phyloP scores from a whole-genome alignment of 1,139 yeast genomes.

The Sugiyamaella novakii region DNA sequence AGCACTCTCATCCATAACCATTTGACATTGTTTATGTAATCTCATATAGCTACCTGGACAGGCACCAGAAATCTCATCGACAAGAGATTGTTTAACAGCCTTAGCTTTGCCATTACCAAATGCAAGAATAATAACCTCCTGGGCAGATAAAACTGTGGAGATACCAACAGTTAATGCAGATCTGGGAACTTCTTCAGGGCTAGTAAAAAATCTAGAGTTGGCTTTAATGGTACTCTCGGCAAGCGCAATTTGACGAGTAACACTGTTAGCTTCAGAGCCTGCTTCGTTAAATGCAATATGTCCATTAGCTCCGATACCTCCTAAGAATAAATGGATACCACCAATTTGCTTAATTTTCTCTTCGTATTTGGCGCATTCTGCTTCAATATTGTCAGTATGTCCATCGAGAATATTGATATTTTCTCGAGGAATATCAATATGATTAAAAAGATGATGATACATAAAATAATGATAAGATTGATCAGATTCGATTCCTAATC shows the following conservation, averaged over 20 bases:
- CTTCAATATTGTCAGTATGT: constrained; percentile 49
- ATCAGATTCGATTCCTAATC: constrained; percentile 51
- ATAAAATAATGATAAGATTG: constrained; percentile 65
- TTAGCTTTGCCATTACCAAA: constrained; percentile 36
- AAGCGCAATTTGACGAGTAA: constrained; percentile 53
- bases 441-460: constrained; percentile 61
- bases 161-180: constrained; percentile 62
- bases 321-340: constrained; percentile 58
- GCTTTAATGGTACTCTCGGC: constrained; percentile 59
- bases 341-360: constrained; percentile 53
- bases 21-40: constrained; percentile 30
- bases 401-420: constrained; percentile 63
- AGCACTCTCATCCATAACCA: constrained; percentile 34
- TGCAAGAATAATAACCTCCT: constrained; percentile 49
- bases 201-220: constrained; percentile 57
- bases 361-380: constrained; percentile 57
- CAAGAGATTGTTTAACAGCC: constrained; percentile 34
- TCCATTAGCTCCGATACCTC: constrained; percentile 68
- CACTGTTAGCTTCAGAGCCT: constrained; percentile 53
- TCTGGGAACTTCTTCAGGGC: constrained; percentile 53
- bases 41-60: constrained; percentile 39
- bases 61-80: constrained; percentile 31
- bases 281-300: constrained; percentile 67
- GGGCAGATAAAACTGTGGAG: constrained; percentile 61
- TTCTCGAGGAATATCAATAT: constrained; percentile 56